phyloP scores from a whole-genome alignment of 345 rosid species.

The Camelina hispida region DNA sequence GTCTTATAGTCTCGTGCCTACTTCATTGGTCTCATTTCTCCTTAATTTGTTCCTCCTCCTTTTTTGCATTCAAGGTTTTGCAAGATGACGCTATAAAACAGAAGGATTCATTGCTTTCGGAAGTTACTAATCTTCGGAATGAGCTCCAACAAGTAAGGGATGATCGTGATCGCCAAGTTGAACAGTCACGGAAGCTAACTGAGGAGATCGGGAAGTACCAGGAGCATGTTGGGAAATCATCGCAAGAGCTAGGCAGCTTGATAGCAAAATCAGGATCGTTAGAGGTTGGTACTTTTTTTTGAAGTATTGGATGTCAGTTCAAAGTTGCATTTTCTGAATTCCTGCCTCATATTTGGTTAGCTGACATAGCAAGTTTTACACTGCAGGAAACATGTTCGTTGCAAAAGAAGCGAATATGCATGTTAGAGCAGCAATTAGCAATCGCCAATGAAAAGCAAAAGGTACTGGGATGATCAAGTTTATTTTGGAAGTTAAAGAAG shows the following conservation, averaged over 20 bases:
- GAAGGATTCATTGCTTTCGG: constrained; percentile 65
- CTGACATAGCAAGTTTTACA: constrained; percentile 24
- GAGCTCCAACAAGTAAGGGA: constrained; percentile 84
- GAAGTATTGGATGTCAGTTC: constrained; percentile 60
- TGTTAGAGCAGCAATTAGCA: constrained; percentile 62
- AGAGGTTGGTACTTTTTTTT: constrained; percentile 60
- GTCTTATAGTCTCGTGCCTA: neutral
- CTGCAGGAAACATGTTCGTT: constrained; percentile 83
- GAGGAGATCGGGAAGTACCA: constrained; percentile 59
- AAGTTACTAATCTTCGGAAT: constrained; percentile 69
- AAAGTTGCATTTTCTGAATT: neutral
- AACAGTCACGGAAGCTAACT: constrained; percentile 58
- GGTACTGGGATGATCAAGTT: constrained; percentile 47
- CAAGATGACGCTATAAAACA: constrained; percentile 75
- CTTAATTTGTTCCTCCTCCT: constrained; percentile 4
- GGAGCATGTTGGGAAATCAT: constrained; percentile 73
- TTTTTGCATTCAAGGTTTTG: constrained; percentile 52
- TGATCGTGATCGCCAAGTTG: constrained; percentile 77
- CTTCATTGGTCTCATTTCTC: neutral
- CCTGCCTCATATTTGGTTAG: constrained; percentile 3
- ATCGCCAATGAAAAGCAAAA: constrained; percentile 78
- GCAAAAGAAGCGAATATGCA: constrained; percentile 67
- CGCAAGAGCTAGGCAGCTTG: constrained; percentile 64
- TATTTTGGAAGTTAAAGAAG: neutral
- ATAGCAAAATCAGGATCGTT: constrained; percentile 59